Evolutionary conservation across 768 basidiomycete genomes (phyloP).

Genomic region (Suillus hirtellus): DNA sequence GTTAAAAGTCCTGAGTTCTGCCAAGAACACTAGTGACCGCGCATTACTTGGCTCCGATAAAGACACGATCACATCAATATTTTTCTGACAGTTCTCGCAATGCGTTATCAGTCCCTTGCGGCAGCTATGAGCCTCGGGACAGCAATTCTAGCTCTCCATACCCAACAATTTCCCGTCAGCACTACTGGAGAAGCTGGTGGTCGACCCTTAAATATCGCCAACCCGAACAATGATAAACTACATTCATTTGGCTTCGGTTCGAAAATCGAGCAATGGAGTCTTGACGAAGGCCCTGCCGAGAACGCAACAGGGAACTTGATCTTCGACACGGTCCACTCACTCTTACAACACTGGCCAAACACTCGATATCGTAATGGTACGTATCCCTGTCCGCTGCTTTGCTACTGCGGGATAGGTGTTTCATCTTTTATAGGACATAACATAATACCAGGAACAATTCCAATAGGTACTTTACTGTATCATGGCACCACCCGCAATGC

Average conservation of each 20-base stretch:
- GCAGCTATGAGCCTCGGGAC: background rate
- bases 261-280: constrained; percentile 18
- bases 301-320: constrained; percentile 35
- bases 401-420: no score
- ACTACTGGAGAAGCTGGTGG: background rate
- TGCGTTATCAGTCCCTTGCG: background rate
- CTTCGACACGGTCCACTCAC: constrained; percentile 35
- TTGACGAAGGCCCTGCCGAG: constrained; percentile 21
- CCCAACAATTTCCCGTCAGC: background rate
- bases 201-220: background rate
- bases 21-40: no score
- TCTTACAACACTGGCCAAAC: constrained; percentile 42
- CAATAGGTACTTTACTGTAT: constrained; percentile 39
- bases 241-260: background rate
- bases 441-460: constrained; percentile 35
- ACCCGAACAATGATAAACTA: background rate
- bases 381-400: background rate
- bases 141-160: background rate
- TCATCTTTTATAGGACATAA: constrained; percentile 24
- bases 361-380: constrained; percentile 36
- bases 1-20: no score
- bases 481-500: constrained; percentile 25
- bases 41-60: no score
- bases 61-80: no score
- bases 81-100: background rate